Percentiles rank a stretch among this genome's conserved stretches.
Evolutionary conservation across 768 basidiomycete genomes (phyloP).

Genomic region (Guyanaporus albipodus): DNA sequence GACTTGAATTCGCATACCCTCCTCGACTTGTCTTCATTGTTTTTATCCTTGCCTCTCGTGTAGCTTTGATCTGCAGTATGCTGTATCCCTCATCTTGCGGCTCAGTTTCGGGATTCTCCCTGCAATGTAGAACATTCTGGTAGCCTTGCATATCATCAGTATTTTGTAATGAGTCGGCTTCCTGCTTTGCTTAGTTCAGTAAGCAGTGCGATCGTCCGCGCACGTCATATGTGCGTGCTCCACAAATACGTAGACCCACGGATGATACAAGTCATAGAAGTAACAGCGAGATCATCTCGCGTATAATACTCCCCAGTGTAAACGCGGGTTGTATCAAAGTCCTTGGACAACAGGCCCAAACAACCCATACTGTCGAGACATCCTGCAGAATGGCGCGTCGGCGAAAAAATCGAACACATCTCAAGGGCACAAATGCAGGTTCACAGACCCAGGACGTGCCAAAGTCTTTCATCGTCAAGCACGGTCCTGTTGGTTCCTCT

Average conservation of each 20-base stretch:
- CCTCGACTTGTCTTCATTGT: not conserved
- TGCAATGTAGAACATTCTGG: slow-evolving; percentile 10
- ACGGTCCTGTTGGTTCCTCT: slow-evolving; percentile 87
- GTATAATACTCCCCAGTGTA: no score
- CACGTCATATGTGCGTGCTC: no score
- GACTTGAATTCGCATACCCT: slow-evolving; percentile 9
- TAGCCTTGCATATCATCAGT: slow-evolving; percentile 2
- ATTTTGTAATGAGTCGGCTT: slow-evolving; percentile 9
- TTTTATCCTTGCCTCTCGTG: slow-evolving; percentile 13
- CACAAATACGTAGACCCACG: no score
- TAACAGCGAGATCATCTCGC: no score
- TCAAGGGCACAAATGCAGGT: slow-evolving; percentile 51
- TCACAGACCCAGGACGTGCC: slow-evolving; percentile 45
- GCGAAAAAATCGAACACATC: slow-evolving; percentile 79
- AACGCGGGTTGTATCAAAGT: not conserved
- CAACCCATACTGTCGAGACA: slow-evolving; percentile 12
- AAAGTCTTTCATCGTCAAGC: slow-evolving; percentile 95
- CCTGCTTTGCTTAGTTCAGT: not conserved
- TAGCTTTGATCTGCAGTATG: slow-evolving; percentile 29
- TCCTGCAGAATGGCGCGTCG: slow-evolving; percentile 54
- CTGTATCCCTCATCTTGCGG: slow-evolving; percentile 24
- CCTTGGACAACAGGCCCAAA: slow-evolving; percentile 25
- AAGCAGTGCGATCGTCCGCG: no score
- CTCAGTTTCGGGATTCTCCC: slow-evolving; percentile 6
- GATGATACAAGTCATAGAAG: no score